Percentiles rank a stretch among this genome's conserved stretches.
Evolutionary conservation across 495 filamentous ascomycete genomes (phyloP).

Genomic region (Neurospora sp.): DNA sequence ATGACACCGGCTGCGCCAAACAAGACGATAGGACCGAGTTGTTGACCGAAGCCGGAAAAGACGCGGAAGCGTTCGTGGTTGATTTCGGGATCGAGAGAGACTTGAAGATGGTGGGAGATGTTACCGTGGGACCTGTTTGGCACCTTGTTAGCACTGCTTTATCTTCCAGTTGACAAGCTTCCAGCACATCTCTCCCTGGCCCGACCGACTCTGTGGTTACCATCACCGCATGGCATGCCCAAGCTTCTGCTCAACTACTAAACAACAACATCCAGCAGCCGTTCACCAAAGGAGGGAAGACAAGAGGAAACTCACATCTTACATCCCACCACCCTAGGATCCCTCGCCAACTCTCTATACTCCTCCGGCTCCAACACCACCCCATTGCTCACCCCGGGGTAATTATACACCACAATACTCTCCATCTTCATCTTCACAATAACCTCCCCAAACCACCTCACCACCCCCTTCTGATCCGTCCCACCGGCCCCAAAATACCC

Average conservation of each 20-base stretch:
- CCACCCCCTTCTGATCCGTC: constrained; percentile 30
- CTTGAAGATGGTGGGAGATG: constrained; percentile 49
- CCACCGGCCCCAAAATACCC: constrained; percentile 40
- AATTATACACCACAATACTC: constrained; percentile 50
- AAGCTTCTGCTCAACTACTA: too few relatives aligned
- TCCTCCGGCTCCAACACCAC: constrained; percentile 45
- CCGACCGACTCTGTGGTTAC: too few relatives aligned
- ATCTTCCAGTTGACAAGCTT: too few relatives aligned
- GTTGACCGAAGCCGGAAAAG: constrained; percentile 57
- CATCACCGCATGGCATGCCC: too few relatives aligned
- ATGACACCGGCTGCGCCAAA: constrained; percentile 53
- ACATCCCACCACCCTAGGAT: constrained; percentile 54
- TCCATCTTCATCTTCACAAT: constrained; percentile 24
- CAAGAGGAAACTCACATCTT: constrained; percentile 50
- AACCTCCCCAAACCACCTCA: constrained; percentile 44
- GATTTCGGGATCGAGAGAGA: constrained; percentile 39
- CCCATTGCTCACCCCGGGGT: constrained; percentile 55
- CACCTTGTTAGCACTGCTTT: too few relatives aligned
- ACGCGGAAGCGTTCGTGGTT: constrained; percentile 45
- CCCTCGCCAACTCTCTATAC: constrained; percentile 41
- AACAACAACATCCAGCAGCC: too few relatives aligned
- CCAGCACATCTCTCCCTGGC: too few relatives aligned
- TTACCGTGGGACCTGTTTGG: constrained; percentile 56
- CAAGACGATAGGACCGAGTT: constrained; percentile 49
- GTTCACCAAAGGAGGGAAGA: too few relatives aligned